Evolutionary conservation across 306 rosid species (phyloP), one percentile per base, ranked within the genome.

Genomic region (Casuarina equisetifolia): DNA sequence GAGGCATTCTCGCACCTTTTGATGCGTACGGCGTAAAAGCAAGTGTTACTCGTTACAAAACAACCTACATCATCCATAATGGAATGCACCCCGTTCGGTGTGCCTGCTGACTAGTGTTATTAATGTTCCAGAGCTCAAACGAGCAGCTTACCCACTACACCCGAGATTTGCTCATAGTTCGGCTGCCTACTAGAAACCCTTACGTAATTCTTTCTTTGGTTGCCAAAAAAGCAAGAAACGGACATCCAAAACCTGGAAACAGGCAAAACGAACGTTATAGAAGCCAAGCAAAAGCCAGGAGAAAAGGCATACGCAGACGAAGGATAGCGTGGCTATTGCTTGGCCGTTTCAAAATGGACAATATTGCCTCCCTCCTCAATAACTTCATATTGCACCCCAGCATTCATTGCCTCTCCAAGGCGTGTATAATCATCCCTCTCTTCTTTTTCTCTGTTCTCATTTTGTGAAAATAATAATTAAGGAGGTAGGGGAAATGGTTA

Each of bases 321-420:
- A 70, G 12, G 35, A 46, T 43, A 74, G 63, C 48, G 35, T 67
- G 86, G 72, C 64, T 3, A 39, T 77, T 50, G 43, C 71, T 74
- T 80, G 43, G 59, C 78, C 54, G 77, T 79, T 76, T 76, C 55
- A 72, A 32, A 75, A 75, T 13, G 49, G 64, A n/a, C 20, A 32
- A 44, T 12, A 11, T 11, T 44, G 46, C 73, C 51, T 19, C 50
- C 45, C 16, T 6, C 5, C 72, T 62, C 15, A 25, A 4, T 38
- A 12, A 40, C 76, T 58, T n/a, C 52, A 51, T 43, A 66, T 83
- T 25, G 15, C 44, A 69, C 67, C 8, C 12, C 6, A 2, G 16
- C 66, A 6, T 3, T 9, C 66, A 25, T 19, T 62, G 43, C 69
- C 35, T 55, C 25, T 61, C 61, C 58, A 45, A 4, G 15, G 59